Conservation (phyloP, 2,329 filamentous ascomycete species). For the Pseudogymnoascus sp. region DNA sequence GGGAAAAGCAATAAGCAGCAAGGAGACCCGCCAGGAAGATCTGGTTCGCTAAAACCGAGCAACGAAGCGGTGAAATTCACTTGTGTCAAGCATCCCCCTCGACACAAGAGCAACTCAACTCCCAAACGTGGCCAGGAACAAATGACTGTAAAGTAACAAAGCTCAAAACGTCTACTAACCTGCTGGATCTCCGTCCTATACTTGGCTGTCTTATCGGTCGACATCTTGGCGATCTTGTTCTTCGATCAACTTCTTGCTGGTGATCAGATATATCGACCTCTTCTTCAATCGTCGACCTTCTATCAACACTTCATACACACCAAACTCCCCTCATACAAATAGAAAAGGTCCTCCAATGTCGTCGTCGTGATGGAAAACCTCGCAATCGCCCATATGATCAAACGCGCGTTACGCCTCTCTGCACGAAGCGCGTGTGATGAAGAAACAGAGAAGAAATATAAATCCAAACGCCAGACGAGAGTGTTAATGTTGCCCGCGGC, state of each 20-base stretch:
- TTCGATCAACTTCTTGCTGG: constrained; percentile 36
- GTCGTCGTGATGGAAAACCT: not conserved
- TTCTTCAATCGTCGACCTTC: not conserved
- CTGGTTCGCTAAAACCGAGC: not conserved
- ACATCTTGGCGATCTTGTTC: constrained; percentile 38
- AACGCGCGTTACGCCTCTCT: constrained; percentile 1
- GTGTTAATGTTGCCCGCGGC: not conserved
- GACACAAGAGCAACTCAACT: not conserved
- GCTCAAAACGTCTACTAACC: constrained; percentile 43
- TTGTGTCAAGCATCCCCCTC: not conserved
- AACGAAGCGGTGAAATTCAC: not conserved
- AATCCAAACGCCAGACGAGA: not conserved
- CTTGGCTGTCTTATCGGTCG: constrained; percentile 56
- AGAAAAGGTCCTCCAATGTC: not conserved
- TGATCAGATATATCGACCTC: not conserved
- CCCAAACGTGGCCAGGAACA: not conserved
- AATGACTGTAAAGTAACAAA: not conserved
- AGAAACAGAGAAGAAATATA: not conserved
- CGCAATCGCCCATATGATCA: not conserved
- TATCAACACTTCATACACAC: not conserved
- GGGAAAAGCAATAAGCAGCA: not conserved
- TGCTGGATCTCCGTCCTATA: constrained; percentile 98
- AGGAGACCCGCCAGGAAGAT: not conserved
- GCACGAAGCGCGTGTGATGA: not conserved
- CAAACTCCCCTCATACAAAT: not conserved